These are phyloP conservation scores for Microsporum ferrugineum DNA, from an alignment of 2,329 filamentous ascomycete species.

Conservation along the genomic window DNA sequence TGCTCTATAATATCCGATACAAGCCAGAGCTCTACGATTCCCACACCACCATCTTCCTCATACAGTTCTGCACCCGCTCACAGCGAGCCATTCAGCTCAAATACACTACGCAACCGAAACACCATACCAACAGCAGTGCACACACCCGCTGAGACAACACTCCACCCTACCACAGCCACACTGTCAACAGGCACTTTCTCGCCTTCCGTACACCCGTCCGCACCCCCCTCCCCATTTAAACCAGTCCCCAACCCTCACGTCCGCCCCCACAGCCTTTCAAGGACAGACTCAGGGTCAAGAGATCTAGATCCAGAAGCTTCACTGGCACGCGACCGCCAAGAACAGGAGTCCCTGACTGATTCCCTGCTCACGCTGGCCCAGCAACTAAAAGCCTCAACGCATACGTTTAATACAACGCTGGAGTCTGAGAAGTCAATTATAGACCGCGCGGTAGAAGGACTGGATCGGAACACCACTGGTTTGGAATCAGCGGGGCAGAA, in stretches of 20 bases:
- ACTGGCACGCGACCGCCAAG: conserved; percentile 62
- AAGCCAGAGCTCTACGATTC: background rate
- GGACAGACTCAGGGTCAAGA: background rate
- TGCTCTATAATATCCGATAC: background rate
- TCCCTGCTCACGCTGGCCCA: conserved; percentile 72
- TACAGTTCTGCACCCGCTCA: background rate
- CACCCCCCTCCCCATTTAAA: conserved; percentile 16
- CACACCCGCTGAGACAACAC: background rate
- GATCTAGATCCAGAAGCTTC: conserved; percentile 52
- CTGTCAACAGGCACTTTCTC: conserved; percentile 13
- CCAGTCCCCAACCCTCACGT: conserved; percentile 13
- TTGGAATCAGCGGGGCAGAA: conserved; percentile 64
- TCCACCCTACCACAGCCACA: conserved; percentile 10
- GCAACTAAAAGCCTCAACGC: conserved; percentile 63
- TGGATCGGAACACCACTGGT: conserved; percentile 63
- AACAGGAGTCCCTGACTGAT: conserved; percentile 71
- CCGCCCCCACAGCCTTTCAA: conserved; percentile 4
- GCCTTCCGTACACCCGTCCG: background rate
- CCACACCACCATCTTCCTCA: background rate
- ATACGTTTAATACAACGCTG: conserved; percentile 59
- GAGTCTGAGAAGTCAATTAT: conserved; percentile 65
- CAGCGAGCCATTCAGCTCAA: conserved; percentile 7
- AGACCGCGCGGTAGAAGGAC: conserved; percentile 56
- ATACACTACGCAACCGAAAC: conserved; percentile 21
- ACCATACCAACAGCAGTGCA: conserved; percentile 9